phyloP scores from a whole-genome alignment of 148 eudicot genomes.

The Nepenthes gracilis region DNA sequence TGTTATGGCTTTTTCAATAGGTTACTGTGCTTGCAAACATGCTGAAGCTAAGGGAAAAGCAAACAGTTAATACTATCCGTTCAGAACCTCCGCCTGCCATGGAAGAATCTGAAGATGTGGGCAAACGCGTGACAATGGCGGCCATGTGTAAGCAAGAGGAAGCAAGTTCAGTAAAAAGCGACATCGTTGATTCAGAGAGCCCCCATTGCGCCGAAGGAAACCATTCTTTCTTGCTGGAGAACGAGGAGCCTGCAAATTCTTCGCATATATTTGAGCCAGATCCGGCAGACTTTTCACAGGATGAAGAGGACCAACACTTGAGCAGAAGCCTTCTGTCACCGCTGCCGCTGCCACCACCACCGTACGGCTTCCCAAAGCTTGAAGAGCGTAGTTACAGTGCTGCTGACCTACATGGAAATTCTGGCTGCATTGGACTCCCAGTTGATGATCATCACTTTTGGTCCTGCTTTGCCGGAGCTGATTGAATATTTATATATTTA shows the following conservation, averaged over 20 bases:
- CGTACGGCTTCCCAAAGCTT: background rate
- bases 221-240: background rate
- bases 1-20: background rate
- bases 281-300: background rate
- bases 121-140: background rate
- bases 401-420: background rate
- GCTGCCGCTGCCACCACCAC: background rate
- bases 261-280: background rate
- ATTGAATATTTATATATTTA: background rate
- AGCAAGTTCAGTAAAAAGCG: slow-evolving; percentile 54
- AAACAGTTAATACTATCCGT: background rate
- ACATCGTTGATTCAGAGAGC: slow-evolving; percentile 55
- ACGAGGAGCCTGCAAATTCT: background rate
- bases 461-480: background rate
- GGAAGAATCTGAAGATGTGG: background rate
- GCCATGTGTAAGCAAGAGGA: slow-evolving; percentile 33
- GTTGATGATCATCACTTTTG: background rate
- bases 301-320: background rate
- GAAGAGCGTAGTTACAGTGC: background rate
- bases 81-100: background rate
- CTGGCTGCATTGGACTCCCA: background rate
- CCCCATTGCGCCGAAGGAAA: slow-evolving; percentile 10
- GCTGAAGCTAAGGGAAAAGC: background rate
- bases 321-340: background rate
- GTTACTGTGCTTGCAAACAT: background rate